Evolutionary conservation across 345 rosid species (phyloP), one percentile per base, ranked within the genome.

Genomic region (Eucalyptus rudis): DNA sequence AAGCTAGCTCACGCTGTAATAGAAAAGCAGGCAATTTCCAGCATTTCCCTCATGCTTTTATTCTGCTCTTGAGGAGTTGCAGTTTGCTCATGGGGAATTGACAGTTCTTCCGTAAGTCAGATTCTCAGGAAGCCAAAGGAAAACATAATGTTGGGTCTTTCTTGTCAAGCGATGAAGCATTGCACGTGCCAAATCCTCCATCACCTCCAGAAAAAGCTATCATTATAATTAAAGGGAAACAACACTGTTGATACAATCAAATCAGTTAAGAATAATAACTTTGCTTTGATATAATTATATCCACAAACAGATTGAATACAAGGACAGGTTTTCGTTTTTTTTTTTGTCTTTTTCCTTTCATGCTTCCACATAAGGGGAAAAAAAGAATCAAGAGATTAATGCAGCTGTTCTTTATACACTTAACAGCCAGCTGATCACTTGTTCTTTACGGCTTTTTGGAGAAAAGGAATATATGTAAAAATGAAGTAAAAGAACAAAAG

Each of bases 341-440:
- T 24, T 33, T 49, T 8, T 49, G 2, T 14, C 10, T 27, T 86
- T 86, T 52, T 16, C 87, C 33, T 36, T 86, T 52, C 15, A 7
- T 17, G 59, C 44, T 85, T 50, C 56, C 95, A 92, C 90, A 91
- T 92, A 89, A 33, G 86, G 90, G 88, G 59, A 51, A 45, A 59
- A 91, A 91, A 92, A 87, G 88, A 90, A 89, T 49, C 54, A 90
- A 89, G 25, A 87, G 87, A 91, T 87, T 88, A 90, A 36, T 86
- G 89, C 96, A 93, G 95, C 97, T 92, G 94, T 93, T 91, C 92
- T 96, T 94, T 95, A 91, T 95, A 95, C 98, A 97, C 92, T 95
- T 95, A 89, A 76, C 95, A 95, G 94, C 94, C 98, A 95, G 96
- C 99, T 94, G 94, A 91, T 86, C 90, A 90, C 93, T 93, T 90